phyloP scores from a whole-genome alignment of 2,329 filamentous ascomycete species.

The Bipolaris sorokiniana region DNA sequence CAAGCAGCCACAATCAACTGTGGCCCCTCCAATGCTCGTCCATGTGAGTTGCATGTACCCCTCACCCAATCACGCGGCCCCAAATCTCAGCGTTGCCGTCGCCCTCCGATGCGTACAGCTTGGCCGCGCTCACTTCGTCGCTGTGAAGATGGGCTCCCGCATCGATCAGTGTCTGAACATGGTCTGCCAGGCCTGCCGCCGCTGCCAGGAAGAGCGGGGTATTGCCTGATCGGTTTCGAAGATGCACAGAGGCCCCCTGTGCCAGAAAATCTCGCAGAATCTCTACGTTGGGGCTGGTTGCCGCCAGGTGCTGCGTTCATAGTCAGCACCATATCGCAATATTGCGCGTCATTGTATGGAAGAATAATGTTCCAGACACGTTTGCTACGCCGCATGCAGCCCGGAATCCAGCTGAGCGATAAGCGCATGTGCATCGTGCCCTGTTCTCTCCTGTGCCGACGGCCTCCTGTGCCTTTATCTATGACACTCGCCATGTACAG shows the following conservation, averaged over 20 bases:
- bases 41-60: constrained; percentile 6
- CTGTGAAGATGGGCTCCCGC: constrained; percentile 66
- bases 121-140: constrained; percentile 61
- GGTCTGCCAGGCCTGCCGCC: constrained; percentile 60
- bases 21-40: constrained; percentile 27
- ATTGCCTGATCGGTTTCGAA: constrained; percentile 63
- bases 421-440: constrained; percentile 35
- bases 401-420: constrained; percentile 34
- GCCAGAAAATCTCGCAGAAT: constrained; percentile 63
- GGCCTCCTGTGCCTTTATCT: constrained; percentile 35
- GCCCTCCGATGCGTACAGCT: constrained; percentile 50
- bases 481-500: constrained; percentile 28
- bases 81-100: constrained; percentile 43
- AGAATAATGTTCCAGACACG: constrained; percentile 31
- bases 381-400: constrained; percentile 15
- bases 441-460: constrained; percentile 29
- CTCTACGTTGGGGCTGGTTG: constrained; percentile 60
- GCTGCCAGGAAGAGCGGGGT: constrained; percentile 67
- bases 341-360: constrained; percentile 33
- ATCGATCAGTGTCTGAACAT: constrained; percentile 61
- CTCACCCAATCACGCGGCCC: constrained; percentile 44
- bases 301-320: constrained; percentile 60
- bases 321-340: constrained; percentile 42
- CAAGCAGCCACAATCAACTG: constrained; percentile 37
- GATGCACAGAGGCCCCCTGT: constrained; percentile 64